phyloP scores from a whole-genome alignment of 768 basidiomycete species.

The Amanita pallidorosea region DNA sequence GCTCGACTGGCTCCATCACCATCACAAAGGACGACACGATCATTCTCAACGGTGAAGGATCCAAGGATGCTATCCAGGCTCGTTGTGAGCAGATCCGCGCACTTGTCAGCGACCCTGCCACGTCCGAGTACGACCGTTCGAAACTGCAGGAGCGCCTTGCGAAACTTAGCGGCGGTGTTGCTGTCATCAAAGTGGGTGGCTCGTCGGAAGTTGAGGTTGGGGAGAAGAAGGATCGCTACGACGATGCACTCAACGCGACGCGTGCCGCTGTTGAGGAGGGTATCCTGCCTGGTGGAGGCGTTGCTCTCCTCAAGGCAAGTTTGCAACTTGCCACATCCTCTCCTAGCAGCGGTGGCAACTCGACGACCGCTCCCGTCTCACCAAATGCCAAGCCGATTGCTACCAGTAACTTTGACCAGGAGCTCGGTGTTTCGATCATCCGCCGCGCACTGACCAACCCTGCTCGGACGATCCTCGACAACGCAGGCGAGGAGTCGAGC shows the following conservation, averaged over 20 bases:
- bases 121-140: slow-evolving; percentile 86
- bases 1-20: slow-evolving; percentile 82
- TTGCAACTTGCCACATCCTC: slow-evolving; percentile 53
- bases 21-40: slow-evolving; percentile 99
- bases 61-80: slow-evolving; percentile 81
- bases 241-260: slow-evolving; percentile 96
- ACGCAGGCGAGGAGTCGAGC: slow-evolving; percentile 89
- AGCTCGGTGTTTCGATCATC: slow-evolving; percentile 91
- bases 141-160: slow-evolving; percentile 96
- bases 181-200: slow-evolving; percentile 97
- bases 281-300: slow-evolving; percentile 94
- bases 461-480: slow-evolving; percentile 79
- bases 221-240: slow-evolving; percentile 99
- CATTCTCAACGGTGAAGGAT: slow-evolving; percentile 86
- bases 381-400: slow-evolving; percentile 57
- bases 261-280: slow-evolving; percentile 98
- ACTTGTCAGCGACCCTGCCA: slow-evolving; percentile 71
- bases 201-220: slow-evolving; percentile 91
- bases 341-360: slow-evolving; percentile 32
- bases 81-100: slow-evolving; percentile 94
- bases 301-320: slow-evolving; percentile 82
- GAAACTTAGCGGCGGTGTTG: slow-evolving; percentile 92
- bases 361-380: slow-evolving; percentile 37
- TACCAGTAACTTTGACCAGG: slow-evolving; percentile 92
- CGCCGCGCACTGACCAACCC: slow-evolving; percentile 78